phyloP scores from a whole-genome alignment of 495 filamentous ascomycete genomes.

The Xylaria palmicola region DNA sequence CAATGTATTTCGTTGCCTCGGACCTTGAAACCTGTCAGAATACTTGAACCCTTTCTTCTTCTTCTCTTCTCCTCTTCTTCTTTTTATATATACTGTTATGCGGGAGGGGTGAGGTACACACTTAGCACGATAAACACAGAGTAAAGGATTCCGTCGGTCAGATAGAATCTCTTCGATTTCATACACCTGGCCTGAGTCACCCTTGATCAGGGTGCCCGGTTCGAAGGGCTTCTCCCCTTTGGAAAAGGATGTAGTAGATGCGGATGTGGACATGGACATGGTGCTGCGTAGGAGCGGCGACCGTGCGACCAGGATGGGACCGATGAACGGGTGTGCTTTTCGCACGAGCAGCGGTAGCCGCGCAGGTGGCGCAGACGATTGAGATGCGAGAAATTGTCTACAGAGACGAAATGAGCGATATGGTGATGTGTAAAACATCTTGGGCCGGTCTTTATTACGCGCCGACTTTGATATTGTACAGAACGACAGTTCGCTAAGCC shows the following conservation, averaged over 20 bases:
- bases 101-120: conserved; percentile 13
- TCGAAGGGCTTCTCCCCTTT: conserved; percentile 16
- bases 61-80: not conserved
- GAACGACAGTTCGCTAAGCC: too few relatives aligned
- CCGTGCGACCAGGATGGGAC: not conserved
- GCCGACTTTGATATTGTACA: too few relatives aligned
- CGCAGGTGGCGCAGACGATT: too few relatives aligned
- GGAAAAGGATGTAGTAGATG: not conserved
- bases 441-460: too few relatives aligned
- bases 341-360: not conserved
- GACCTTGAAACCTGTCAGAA: conserved; percentile 8
- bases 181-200: conserved; percentile 23
- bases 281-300: not conserved
- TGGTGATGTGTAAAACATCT: too few relatives aligned
- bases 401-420: too few relatives aligned
- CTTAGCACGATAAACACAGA: conserved; percentile 30
- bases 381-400: too few relatives aligned
- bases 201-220: conserved; percentile 20
- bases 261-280: too few relatives aligned
- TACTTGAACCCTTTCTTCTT: not conserved
- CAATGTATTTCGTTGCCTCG: conserved; percentile 4
- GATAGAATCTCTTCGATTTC: conserved; percentile 24
- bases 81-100: too few relatives aligned
- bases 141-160: conserved; percentile 19
- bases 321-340: not conserved